phyloP scores from a whole-genome alignment of 257 asterid species.

The Gardenia jasminoides region DNA sequence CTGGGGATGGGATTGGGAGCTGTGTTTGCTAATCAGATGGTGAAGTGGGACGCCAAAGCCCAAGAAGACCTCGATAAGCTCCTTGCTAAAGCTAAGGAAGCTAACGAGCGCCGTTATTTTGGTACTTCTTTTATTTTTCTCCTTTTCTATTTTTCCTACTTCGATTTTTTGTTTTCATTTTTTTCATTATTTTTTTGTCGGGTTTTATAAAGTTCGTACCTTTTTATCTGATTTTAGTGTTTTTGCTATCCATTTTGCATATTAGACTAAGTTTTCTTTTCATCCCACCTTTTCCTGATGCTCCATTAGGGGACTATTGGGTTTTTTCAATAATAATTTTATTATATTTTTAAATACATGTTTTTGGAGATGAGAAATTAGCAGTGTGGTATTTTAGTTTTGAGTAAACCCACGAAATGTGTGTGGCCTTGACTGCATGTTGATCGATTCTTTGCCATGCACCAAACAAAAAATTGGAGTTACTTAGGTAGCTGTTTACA shows the following conservation, averaged over 20 bases:
- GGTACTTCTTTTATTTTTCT: conserved; percentile 33
- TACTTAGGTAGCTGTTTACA: not conserved
- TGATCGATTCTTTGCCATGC: not conserved
- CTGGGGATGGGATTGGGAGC: conserved; percentile 95
- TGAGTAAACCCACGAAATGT: not conserved
- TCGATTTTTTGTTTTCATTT: not conserved
- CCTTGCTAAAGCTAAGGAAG: conserved; percentile 74
- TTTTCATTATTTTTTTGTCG: not conserved
- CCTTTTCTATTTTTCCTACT: not conserved
- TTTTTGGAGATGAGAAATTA: not conserved
- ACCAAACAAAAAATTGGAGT: not conserved
- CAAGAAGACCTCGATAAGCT: conserved; percentile 85
- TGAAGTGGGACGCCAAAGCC: conserved; percentile 75
- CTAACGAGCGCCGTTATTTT: conserved; percentile 93
- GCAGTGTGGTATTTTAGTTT: not conserved
- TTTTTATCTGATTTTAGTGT: not conserved
- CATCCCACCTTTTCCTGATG: not conserved
- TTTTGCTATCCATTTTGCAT: not conserved
- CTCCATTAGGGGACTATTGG: not conserved
- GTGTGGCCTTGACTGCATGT: not conserved
- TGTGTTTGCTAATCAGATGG: conserved; percentile 76
- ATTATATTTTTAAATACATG: no score
- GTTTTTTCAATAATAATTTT: no score
- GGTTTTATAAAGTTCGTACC: not conserved
- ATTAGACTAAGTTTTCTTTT: not conserved